phyloP scores from a whole-genome alignment of 2,329 filamentous ascomycete genomes.

The Volutella citrinella region DNA sequence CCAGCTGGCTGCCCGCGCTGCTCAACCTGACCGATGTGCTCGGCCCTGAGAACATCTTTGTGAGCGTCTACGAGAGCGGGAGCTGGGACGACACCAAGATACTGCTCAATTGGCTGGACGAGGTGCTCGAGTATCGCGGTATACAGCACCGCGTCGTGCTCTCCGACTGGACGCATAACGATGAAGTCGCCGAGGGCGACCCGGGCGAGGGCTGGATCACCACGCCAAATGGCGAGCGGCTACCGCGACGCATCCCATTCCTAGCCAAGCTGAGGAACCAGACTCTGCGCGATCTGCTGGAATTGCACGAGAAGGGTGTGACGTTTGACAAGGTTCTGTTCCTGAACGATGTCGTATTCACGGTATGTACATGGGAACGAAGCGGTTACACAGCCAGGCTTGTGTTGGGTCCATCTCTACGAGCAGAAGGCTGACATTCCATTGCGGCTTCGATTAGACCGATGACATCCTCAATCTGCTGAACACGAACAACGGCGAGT shows the following conservation, averaged over 20 bases:
- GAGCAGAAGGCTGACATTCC: too few relatives aligned
- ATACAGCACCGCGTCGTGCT: slow-evolving; percentile 55
- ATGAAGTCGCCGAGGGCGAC: slow-evolving; percentile 47
- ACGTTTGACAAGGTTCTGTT: slow-evolving; percentile 58
- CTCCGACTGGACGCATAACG: slow-evolving; percentile 56
- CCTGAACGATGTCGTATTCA: slow-evolving; percentile 62
- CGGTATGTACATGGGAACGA: slow-evolving; percentile 42
- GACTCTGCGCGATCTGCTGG: slow-evolving; percentile 57
- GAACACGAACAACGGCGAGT: slow-evolving; percentile 54
- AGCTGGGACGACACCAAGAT: slow-evolving; percentile 67
- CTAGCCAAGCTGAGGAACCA: slow-evolving; percentile 62
- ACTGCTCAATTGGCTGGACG: slow-evolving; percentile 55
- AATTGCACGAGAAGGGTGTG: slow-evolving; percentile 47
- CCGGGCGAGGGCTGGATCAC: slow-evolving; percentile 59
- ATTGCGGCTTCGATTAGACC: too few relatives aligned
- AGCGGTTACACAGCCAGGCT: too few relatives aligned
- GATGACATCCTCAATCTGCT: slow-evolving; percentile 55
- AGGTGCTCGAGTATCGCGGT: slow-evolving; percentile 46
- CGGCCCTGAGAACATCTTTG: slow-evolving; percentile 63
- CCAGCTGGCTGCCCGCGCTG: slow-evolving; percentile 62
- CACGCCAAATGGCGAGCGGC: slow-evolving; percentile 50
- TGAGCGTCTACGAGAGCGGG: slow-evolving; percentile 67
- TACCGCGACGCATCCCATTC: slow-evolving; percentile 66
- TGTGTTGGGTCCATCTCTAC: too few relatives aligned
- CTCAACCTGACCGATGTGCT: slow-evolving; percentile 53